Percentiles rank a stretch among this genome's conserved stretches.
These are phyloP conservation scores for Leccinum griseonigrum DNA, from an alignment of 1,284 basidiomycete species.

Conservation along the genomic window DNA sequence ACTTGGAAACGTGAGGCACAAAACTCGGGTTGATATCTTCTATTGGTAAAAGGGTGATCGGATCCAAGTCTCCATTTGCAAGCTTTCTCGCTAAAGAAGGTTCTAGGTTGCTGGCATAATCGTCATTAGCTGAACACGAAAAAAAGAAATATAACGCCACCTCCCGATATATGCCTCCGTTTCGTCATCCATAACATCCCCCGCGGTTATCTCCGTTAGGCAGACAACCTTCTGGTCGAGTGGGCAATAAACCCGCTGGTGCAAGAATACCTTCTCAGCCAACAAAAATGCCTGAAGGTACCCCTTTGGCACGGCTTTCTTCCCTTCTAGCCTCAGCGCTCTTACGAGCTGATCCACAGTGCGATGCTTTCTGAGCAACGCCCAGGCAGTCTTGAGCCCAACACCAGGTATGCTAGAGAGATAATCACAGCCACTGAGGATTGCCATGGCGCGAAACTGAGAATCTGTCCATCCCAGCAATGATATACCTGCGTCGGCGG, in stretches of 20 bases:
- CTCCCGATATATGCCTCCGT: slow-evolving; percentile 76
- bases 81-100: slow-evolving; percentile 60
- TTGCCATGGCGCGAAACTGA: slow-evolving; percentile 94
- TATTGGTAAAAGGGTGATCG: slow-evolving; percentile 71
- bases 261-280: slow-evolving; percentile 92
- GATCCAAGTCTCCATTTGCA: slow-evolving; percentile 77
- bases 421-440: slow-evolving; percentile 97
- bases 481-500: slow-evolving; percentile 62
- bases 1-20: slow-evolving; percentile 46
- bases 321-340: slow-evolving; percentile 80
- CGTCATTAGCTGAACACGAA: slow-evolving; percentile 10
- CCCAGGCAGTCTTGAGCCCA: slow-evolving; percentile 93
- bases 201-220: slow-evolving; percentile 56
- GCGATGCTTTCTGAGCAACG: slow-evolving; percentile 80
- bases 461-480: slow-evolving; percentile 86
- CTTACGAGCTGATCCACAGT: slow-evolving; percentile 87
- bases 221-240: slow-evolving; percentile 61
- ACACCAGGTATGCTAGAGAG: slow-evolving; percentile 91
- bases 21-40: slow-evolving; percentile 77
- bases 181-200: slow-evolving; percentile 53
- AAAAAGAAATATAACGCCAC: slow-evolving; percentile 37
- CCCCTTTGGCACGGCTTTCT: slow-evolving; percentile 73
- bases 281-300: slow-evolving; percentile 73
- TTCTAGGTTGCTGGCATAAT: slow-evolving; percentile 52
- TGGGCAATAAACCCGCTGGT: slow-evolving; percentile 94